Percentiles rank a stretch among this genome's conserved stretches.
phyloP scores from a whole-genome alignment of 768 basidiomycete species.

The Lanmaoa pseudosensibilis region DNA sequence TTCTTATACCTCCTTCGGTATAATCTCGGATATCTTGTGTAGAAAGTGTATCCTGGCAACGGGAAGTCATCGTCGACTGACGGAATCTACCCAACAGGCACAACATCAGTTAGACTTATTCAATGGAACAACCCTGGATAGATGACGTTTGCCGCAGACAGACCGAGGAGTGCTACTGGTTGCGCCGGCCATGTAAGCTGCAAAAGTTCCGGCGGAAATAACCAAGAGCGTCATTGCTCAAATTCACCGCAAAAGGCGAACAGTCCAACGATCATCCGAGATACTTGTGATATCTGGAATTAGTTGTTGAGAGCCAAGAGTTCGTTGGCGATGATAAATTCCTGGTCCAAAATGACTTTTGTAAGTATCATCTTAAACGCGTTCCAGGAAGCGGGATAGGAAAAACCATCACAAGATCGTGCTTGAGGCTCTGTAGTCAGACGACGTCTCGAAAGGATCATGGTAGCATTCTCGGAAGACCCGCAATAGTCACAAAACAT shows the following conservation, averaged over 20 bases:
- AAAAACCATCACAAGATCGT: no score
- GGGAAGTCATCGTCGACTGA: neutral
- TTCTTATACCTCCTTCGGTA: neutral
- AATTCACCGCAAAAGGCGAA: no score
- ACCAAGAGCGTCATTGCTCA: neutral
- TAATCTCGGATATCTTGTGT: neutral
- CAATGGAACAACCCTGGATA: neutral
- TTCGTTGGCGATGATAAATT: neutral
- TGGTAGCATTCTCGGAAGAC: neutral
- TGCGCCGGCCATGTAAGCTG: neutral
- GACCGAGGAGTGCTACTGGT: neutral
- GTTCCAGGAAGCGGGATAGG: neutral
- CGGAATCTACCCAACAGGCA: neutral
- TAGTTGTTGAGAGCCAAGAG: neutral
- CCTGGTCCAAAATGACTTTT: neutral
- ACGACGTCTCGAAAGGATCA: neutral
- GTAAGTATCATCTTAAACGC: neutral
- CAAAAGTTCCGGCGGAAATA: neutral
- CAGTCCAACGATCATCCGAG: neutral
- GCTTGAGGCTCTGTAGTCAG: neutral
- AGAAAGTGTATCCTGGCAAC: neutral
- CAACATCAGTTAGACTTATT: neutral
- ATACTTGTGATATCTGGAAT: neutral
- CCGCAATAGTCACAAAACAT: constrained; percentile 11
- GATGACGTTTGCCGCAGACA: neutral